phyloP scores from a whole-genome alignment of 805 yeast genomes.

The Starmerella etchellsii region DNA sequence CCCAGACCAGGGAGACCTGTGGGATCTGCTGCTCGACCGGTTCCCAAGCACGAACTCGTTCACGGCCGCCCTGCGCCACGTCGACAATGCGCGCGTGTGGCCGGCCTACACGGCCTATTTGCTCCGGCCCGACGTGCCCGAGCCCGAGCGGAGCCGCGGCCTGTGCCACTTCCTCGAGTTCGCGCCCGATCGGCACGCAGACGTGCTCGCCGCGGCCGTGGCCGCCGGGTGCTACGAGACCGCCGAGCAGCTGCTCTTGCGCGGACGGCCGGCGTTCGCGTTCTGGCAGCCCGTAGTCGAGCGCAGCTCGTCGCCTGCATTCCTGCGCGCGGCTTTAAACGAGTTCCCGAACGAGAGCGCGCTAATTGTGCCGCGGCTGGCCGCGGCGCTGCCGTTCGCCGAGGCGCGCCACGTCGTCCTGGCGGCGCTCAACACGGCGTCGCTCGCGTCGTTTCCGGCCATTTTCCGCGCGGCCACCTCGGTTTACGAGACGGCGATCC shows the following conservation, averaged over 20 bases:
- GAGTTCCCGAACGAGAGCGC: slow-evolving; percentile 2
- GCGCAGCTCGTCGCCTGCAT: background rate
- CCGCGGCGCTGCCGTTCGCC: background rate
- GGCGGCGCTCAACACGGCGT: background rate
- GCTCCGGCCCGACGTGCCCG: slow-evolving; percentile 12
- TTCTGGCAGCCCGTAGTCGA: slow-evolving; percentile 5
- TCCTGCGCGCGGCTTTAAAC: slow-evolving; percentile 2
- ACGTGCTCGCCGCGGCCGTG: background rate
- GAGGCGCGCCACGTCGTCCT: slow-evolving; percentile 2
- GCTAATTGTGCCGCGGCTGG: background rate
- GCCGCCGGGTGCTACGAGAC: background rate
- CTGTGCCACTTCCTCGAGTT: slow-evolving; percentile 4
- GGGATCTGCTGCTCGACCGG: slow-evolving; percentile 8
- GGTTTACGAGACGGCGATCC: slow-evolving; percentile 31
- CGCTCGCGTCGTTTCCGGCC: slow-evolving; percentile 9
- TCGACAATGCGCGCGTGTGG: slow-evolving; percentile 48
- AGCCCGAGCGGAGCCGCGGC: background rate
- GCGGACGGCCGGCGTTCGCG: background rate
- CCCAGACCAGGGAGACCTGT: slow-evolving; percentile 6
- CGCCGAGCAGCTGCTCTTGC: background rate
- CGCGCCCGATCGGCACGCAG: background rate
- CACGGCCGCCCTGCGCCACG: slow-evolving; percentile 36
- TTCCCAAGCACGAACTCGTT: slow-evolving; percentile 31
- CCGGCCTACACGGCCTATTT: slow-evolving; percentile 40
- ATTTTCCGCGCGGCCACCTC: slow-evolving; percentile 26